Conservation (phyloP, 1,284 basidiomycete species). For the Takashimella koratensis region DNA sequence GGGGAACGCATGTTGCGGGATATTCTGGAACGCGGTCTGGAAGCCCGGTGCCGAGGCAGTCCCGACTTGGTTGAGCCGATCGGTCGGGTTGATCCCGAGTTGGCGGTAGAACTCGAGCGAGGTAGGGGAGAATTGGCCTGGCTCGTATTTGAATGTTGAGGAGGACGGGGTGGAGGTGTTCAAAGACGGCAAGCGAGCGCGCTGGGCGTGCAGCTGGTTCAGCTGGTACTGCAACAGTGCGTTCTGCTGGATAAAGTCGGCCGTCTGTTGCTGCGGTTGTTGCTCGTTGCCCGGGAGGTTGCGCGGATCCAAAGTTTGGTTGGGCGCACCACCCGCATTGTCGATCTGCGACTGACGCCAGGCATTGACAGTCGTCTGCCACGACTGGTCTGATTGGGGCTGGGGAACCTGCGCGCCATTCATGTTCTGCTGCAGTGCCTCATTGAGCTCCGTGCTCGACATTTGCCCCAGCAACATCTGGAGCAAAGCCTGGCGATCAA, state of each 20-base stretch:
- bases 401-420: neutral
- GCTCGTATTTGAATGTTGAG: slow-evolving; percentile 24
- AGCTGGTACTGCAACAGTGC: slow-evolving; percentile 15
- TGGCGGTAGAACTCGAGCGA: slow-evolving; percentile 40
- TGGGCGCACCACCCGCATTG: neutral
- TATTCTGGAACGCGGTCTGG: slow-evolving; percentile 23
- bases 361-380: slow-evolving; percentile 15
- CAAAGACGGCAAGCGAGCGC: slow-evolving; percentile 17
- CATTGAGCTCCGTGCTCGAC: slow-evolving; percentile 1
- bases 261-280: slow-evolving; percentile 19
- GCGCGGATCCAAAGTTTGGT: slow-evolving; percentile 37
- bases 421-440: slow-evolving; percentile 5
- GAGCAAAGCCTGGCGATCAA: slow-evolving; percentile 35
- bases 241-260: slow-evolving; percentile 18
- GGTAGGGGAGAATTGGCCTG: slow-evolving; percentile 40
- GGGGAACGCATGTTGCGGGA: slow-evolving; percentile 7
- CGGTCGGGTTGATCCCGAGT: slow-evolving; percentile 25
- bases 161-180: slow-evolving; percentile 11
- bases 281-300: slow-evolving; percentile 28
- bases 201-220: slow-evolving; percentile 18
- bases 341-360: slow-evolving; percentile 9
- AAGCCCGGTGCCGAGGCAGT: slow-evolving; percentile 31
- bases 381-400: neutral
- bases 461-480: slow-evolving; percentile 18
- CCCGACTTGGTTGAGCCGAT: slow-evolving; percentile 19